Percentiles rank a stretch among this genome's conserved stretches.
Conservation (phyloP, 371 early-diverging fungal genomes). For the Mortierella sp. region DNA sequence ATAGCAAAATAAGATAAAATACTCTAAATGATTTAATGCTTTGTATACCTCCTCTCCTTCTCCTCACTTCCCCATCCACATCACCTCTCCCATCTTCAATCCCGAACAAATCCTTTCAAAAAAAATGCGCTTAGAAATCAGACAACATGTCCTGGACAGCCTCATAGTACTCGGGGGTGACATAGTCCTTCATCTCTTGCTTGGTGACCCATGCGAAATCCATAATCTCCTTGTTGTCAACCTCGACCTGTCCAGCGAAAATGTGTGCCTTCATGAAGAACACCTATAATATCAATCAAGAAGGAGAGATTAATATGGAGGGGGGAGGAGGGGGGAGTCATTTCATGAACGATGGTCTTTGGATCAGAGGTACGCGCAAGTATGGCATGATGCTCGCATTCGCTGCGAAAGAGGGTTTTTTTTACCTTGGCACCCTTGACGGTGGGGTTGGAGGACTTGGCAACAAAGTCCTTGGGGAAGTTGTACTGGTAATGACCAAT, state of each 20-base stretch:
- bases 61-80: not conserved
- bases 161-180: constrained; percentile 80
- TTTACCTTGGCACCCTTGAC: constrained; percentile 60
- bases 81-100: not conserved
- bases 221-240: constrained; percentile 70
- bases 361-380: not conserved
- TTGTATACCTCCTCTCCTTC: not conserved
- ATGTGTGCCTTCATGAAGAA: constrained; percentile 94
- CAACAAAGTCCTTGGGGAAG: constrained; percentile 57
- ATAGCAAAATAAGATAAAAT: too few relatives aligned
- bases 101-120: not conserved
- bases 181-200: constrained; percentile 76
- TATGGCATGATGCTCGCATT: not conserved
- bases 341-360: not conserved
- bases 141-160: constrained; percentile 84
- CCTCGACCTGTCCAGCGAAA: constrained; percentile 81
- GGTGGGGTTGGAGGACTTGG: constrained; percentile 30
- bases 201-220: constrained; percentile 91
- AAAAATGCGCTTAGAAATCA: constrained; percentile 62
- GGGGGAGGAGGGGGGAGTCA: not conserved
- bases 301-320: not conserved
- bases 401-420: too few relatives aligned
- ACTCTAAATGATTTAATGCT: constrained; percentile 4
- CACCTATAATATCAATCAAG: constrained; percentile 59
- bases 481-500: constrained; percentile 74